Evolutionary conservation across 306 rosid genomes (phyloP), one percentile per base, ranked within the genome.

Genomic region (Pterocarpus macrocarpus): DNA sequence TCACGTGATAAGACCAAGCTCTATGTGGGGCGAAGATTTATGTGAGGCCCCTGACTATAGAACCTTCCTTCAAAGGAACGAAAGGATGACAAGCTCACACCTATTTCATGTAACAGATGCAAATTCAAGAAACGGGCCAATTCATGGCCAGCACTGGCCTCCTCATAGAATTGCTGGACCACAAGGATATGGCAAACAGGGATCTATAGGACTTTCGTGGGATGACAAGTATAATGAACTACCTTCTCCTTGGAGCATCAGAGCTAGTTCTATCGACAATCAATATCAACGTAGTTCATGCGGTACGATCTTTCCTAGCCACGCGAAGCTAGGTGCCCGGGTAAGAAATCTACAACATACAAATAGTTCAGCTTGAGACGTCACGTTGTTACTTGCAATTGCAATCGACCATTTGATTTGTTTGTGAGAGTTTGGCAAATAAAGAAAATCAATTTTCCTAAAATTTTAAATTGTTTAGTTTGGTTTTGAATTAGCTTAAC

Each of bases 1-100:
- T 53, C 81, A 75, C 44, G 56, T 79, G 77, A 15, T 69, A 55
- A 78, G 79, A 82, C 59, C 86, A 68, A 83, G 75, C 80, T 83
- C 85, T 49, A 17, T 50, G 61, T 53, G 83, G 73, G 55, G 61
- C 36, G 75, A 74, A 50, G 82, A 80, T 69, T 33, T 70, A 30
- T 17, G 34, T 64, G 66, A 81, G 53, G 63, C 39, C 5, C 4
- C 39, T 3, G 5, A 36, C 4, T 36, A 2, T 5, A 36, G 39
- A 36, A 36, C 5, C 5, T 36, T 36, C 39, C 39, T 5, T 36
- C 39, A 36, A 36, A 36, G 39, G 39, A 36, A 36, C 39, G 39
- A 36, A 36, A 36, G 39, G 39, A 36, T 3, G 39, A 36, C 38
- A 52, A 55, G 45, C 32, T 87, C 90, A 17, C 80, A 77, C 39